Percentiles rank a stretch among this genome's conserved stretches.
Evolutionary conservation across 306 rosid genomes (phyloP).

Genomic region (Hylodesmum podocarpum): DNA sequence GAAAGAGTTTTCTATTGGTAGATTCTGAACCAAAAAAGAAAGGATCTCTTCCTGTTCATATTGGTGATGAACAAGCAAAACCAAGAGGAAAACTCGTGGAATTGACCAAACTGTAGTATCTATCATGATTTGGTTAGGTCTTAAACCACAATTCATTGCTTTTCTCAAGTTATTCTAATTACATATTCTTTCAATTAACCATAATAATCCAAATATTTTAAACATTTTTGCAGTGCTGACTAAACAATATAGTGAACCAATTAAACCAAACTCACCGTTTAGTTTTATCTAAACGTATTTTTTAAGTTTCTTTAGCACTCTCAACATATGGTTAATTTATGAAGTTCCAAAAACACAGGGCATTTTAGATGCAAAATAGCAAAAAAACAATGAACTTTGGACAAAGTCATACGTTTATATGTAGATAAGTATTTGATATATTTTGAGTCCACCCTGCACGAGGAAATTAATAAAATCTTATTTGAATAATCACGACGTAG

Average conservation of each 20-base stretch:
- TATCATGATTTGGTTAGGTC: background rate
- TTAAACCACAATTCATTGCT: background rate
- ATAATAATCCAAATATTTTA: background rate
- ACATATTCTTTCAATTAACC: too few species aligned
- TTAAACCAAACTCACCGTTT: background rate
- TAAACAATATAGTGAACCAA: background rate
- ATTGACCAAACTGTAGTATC: background rate
- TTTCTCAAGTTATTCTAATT: background rate
- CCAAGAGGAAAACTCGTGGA: background rate
- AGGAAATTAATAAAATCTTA: background rate
- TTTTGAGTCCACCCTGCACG: background rate
- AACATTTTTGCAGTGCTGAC: background rate
- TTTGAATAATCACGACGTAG: conserved; percentile 2
- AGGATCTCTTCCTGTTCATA: background rate
- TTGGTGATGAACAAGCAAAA: background rate
- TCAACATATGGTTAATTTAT: background rate
- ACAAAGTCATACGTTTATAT: background rate
- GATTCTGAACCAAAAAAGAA: background rate
- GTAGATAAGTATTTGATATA: background rate
- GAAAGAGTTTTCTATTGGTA: background rate
- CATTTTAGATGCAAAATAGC: background rate
- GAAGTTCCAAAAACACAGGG: background rate
- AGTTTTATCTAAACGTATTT: background rate
- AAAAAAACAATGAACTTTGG: background rate
- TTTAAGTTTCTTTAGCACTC: background rate